Conservation (phyloP, 176 grass and related monocot species). For the sorghum (Sorghum bicolor) region Sorghum_bicolor_NCBIv3 NC_012873.2:58383501-58384000, state of each 20-base stretch:
- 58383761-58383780: slow-evolving; percentile 26
- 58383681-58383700: slow-evolving; percentile 43
- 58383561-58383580: slow-evolving; percentile 7
- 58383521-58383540: slow-evolving; percentile 57
- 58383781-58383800: not conserved
- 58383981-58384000: slow-evolving; percentile 2
- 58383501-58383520: slow-evolving; percentile 3
- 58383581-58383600: slow-evolving; percentile 27
- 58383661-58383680: slow-evolving; percentile 56
- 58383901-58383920: not conserved
- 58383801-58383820: slow-evolving; percentile 43
- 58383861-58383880: slow-evolving; percentile 29
- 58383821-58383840: slow-evolving; percentile 8
- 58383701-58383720: slow-evolving; percentile 50
- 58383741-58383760: slow-evolving; percentile 41
- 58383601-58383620: slow-evolving; percentile 59
- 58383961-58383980: not conserved
- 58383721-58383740: slow-evolving; percentile 31
- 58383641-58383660: slow-evolving; percentile 52
- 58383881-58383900: slow-evolving; percentile 21
- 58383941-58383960: not conserved
- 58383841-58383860: not conserved
- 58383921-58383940: not conserved
- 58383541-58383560: slow-evolving; percentile 32
- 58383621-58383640: slow-evolving; percentile 55